Percentiles rank a stretch among this genome's conserved stretches.
These are phyloP conservation scores for Turritis glabra DNA, from an alignment of 345 rosid species.

Conservation along the genomic window DNA sequence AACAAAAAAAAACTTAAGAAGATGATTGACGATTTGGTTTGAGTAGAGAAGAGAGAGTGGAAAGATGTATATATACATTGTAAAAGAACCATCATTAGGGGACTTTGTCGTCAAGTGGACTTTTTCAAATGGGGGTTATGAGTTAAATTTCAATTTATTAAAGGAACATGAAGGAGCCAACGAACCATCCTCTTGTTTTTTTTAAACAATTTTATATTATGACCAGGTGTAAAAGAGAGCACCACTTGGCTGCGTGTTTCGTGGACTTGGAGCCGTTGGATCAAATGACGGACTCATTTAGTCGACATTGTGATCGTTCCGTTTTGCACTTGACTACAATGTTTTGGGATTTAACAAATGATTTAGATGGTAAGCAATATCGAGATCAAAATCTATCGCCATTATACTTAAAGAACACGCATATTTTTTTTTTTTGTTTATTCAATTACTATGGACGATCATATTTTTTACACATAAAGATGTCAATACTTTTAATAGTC, in stretches of 20 bases:
- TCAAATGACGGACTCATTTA: not conserved
- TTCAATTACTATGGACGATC: too few relatives aligned
- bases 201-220: not conserved
- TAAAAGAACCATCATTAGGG: not conserved
- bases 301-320: conserved; percentile 12
- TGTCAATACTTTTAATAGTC: too few relatives aligned
- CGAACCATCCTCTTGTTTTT: conserved; percentile 22
- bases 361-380: too few relatives aligned
- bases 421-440: too few relatives aligned
- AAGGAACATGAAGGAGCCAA: conserved; percentile 9
- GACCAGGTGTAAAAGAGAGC: conserved; percentile 4
- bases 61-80: conserved; percentile 27
- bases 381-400: too few relatives aligned
- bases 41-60: conserved; percentile 35
- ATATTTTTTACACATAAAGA: too few relatives aligned
- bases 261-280: conserved; percentile 38
- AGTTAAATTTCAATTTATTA: not conserved
- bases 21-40: conserved; percentile 25
- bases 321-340: not conserved
- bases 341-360: too few relatives aligned
- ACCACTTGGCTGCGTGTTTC: conserved; percentile 33
- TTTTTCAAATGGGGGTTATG: conserved; percentile 28
- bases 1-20: too few relatives aligned
- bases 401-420: too few relatives aligned
- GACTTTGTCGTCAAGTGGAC: conserved; percentile 26